Base-by-base conservation (phyloP, 2,329 filamentous ascomycete species). In the Endoconidiophora laricicola region DNA sequence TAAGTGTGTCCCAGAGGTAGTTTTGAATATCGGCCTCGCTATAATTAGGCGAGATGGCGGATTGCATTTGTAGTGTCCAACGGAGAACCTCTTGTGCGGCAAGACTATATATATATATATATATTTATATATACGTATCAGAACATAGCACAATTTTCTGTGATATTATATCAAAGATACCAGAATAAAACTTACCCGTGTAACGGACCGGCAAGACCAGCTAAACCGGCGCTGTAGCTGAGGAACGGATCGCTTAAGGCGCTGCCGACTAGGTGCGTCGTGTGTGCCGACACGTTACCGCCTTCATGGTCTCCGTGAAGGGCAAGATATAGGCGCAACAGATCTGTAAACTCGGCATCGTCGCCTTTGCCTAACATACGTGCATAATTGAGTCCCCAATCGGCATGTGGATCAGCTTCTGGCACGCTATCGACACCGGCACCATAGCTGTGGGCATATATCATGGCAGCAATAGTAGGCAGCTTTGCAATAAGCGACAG, bases 331-430 rank as follows among this genome's bases (percentile, higher is more conserved):
- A 98, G 71, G 58, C 91, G 79, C 55, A 98, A 76, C 18, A 98
- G 74, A 61, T 98, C 91, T 64, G 96, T 90, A 75, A 98, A 94
- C 64, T 85, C 83, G 68, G 88, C 85, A 59, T 96, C 82, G 66
- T 94, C 73, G 46, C 81, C 78, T 70, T 93, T 94, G 61, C 90
- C 90, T 49, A 96, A 77, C 79, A 96, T 87, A 57, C 87, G 85
- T 43, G 91, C 91, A 61, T 95, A 98, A 74, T 98, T 98, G 74
- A 95, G 94, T 0, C 88, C 83, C 91, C 91, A 98, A 67, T 98
- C 91, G 68, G 95, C 86, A 58, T 83, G 74, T 52, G 78, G 66
- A 60, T 98, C 88, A 46, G 93, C 71, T 64, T 83, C 70, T 58
- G 81, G 76, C 6, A 86, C 79, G 55, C 94, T 72, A 56, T 83